Evolutionary conservation across 2,329 filamentous ascomycete species (phyloP), one percentile per base, ranked within the genome.

Genomic region (Ophiocordyceps polyrhachis-furcata): DNA sequence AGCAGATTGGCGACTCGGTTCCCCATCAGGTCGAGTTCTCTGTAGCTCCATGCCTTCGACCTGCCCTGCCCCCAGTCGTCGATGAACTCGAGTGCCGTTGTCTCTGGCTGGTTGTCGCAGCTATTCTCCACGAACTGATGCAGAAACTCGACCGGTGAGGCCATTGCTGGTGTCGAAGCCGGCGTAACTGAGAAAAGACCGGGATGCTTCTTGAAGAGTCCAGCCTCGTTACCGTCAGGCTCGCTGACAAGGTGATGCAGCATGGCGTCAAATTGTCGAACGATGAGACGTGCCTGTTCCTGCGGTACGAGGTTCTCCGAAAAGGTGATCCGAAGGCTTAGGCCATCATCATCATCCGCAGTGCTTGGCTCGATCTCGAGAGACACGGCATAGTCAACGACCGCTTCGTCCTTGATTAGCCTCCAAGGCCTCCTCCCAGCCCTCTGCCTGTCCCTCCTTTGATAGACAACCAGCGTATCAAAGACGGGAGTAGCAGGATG

Each of bases 381-480:
- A 0, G 89, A 94, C 1, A 93, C 63, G 0, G 81, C 68, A 58
- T 89, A 94, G 52, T 93, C 83, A 2, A 83, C 75, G 1, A 69
- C 74, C 6, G 82, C 80, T 43, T 74, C 65, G 47, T 93, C 86
- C 15, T 75, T 65, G 1, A 74, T 49, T 0, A 83, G 50, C 7
- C 65, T 64, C 81, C 83, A 93, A 0, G 68, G 62, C 4, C 55
- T 32, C 1, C 44, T 40, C 1, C 57, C 46, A 15, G 48, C 42
- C 32, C 47, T 45, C 32, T 50, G 40, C 17, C 61, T 50, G 17
- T 44, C 62, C 51, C 47, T 67, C 50, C 83, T 84, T 55, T 94
- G 88, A 54, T 87, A 89, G 0, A 85, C 81, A 47, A 95, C 76
- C 1, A 95, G 67, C 0, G 86, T 89, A 55, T 95, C 87, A 52